phyloP scores from a whole-genome alignment of 129 eudicot genomes.

The Deinandra increscens region DNA sequence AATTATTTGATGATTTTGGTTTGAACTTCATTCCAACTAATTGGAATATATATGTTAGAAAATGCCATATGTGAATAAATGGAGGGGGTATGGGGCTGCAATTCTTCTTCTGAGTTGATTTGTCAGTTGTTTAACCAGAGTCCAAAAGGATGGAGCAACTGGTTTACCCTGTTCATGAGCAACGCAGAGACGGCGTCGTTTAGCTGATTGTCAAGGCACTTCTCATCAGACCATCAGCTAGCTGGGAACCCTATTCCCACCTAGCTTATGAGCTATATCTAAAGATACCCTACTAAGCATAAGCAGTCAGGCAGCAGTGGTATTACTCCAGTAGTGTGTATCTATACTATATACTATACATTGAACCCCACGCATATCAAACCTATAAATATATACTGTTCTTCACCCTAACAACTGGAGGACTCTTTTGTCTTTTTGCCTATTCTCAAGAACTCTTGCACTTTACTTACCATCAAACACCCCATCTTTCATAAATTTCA shows the following conservation, averaged over 20 bases:
- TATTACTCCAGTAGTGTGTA: constrained; percentile 32
- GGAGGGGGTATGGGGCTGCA: constrained; percentile 23
- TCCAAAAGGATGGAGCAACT: constrained; percentile 39
- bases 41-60: no score
- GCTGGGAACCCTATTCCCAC: constrained; percentile 28
- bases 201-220: constrained; percentile 46
- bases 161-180: constrained; percentile 29
- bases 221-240: constrained; percentile 31
- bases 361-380: constrained; percentile 19
- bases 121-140: constrained; percentile 42
- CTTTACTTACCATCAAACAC: constrained; percentile 24
- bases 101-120: constrained; percentile 28
- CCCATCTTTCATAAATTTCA: constrained; percentile 26
- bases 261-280: constrained; percentile 13
- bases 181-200: constrained; percentile 40
- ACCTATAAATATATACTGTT: constrained; percentile 26
- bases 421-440: constrained; percentile 35
- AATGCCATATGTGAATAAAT: no score
- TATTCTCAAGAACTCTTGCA: constrained; percentile 26
- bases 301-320: constrained; percentile 28
- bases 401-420: constrained; percentile 31
- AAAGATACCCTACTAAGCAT: constrained; percentile 33
- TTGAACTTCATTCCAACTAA: no score
- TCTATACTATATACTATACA: background rate
- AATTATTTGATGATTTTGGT: background rate